Evolutionary conservation across 257 asterid genomes (phyloP), one percentile per base, ranked within the genome.

Genomic region (Primulina huaijiensis): DNA sequence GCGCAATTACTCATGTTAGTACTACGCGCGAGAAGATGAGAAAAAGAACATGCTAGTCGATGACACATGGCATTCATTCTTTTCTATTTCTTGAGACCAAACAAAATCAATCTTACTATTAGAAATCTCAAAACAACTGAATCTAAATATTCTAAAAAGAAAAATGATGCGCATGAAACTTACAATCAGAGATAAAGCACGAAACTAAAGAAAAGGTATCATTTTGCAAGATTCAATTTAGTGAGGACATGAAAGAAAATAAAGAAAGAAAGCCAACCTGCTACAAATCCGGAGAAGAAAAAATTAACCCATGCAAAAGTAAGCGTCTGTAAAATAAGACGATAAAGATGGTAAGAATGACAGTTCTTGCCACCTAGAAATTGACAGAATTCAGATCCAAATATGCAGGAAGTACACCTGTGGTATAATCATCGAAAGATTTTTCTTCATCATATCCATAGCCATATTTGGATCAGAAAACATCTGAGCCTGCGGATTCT

Each of bases 381-480:
- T 9, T 38, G 29, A 71, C 6, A 17, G 23, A 4, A 53, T 67
- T 72, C 35, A 63, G 27, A 31, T 53, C 58, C 68, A 57, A 62
- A 65, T 6, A 73, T 33, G 57, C 76, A 72, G 78, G 29, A 72
- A 72, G 46, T 52, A 70, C 8, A 89, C 98, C 94, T 92, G 98
- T 46, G 98, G 98, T 74, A 92, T 92, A 84, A 92, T 87, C 98
- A 92, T 92, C 2, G 98, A 88, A 64, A 92, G 93, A 80, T 92
- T 92, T 66, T 92, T 92, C 83, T 92, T 92, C 96, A 92, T 92
- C 96, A 92, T 89, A 80, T 89, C 98, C 96, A 92, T 92, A 46
- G 98, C 98, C 98, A 92, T 92, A 81, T 92, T 92, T 33, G 98
- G 98, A 79, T 92, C 98, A 60, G 98, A 92, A 74, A 92, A 92